These are phyloP conservation scores for Alternaria novae-zelandiae DNA, from an alignment of 2,329 filamentous ascomycete genomes.

Conservation along the genomic window DNA sequence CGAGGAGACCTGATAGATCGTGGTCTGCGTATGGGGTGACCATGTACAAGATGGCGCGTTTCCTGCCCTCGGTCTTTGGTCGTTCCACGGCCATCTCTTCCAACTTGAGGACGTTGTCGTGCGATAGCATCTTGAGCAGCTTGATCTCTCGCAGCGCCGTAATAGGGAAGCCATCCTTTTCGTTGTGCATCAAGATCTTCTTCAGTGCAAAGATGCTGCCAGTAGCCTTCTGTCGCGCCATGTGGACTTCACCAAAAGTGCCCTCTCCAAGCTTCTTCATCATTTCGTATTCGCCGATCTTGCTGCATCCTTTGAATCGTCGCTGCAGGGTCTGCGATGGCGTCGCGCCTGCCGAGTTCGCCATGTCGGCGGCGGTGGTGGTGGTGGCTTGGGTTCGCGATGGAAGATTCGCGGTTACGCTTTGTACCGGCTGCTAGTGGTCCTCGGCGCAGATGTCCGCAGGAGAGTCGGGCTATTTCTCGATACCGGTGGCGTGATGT, in stretches of 20 bases:
- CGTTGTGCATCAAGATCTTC: conserved; percentile 99
- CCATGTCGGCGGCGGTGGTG: conserved; percentile 20
- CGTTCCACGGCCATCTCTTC: conserved; percentile 96
- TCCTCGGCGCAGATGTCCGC: conserved; percentile 15
- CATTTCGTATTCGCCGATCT: conserved; percentile 79
- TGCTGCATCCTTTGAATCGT: conserved; percentile 83
- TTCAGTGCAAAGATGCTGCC: conserved; percentile 85
- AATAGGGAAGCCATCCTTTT: conserved; percentile 99
- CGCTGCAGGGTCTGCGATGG: conserved; percentile 59
- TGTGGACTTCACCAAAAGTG: conserved; percentile 96
- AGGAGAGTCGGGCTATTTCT: conserved; percentile 14
- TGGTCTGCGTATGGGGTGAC: conserved; percentile 99
- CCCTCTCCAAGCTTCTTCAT: conserved; percentile 88
- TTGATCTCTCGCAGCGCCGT: conserved; percentile 98
- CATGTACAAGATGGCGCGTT: conserved; percentile 92
- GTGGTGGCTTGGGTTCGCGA: background rate
- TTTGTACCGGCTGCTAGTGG: conserved; percentile 19
- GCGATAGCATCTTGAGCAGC: conserved; percentile 91
- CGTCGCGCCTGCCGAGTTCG: conserved; percentile 32
- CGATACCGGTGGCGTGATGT: conserved; percentile 15
- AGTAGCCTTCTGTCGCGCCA: conserved; percentile 77
- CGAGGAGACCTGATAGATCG: conserved; percentile 93
- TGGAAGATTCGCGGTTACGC: background rate
- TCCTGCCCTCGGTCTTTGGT: conserved; percentile 61
- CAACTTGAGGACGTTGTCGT: conserved; percentile 83